Evolutionary conservation across 305 asterid genomes (phyloP).

Genomic region (Fraxinus floribunda): DNA sequence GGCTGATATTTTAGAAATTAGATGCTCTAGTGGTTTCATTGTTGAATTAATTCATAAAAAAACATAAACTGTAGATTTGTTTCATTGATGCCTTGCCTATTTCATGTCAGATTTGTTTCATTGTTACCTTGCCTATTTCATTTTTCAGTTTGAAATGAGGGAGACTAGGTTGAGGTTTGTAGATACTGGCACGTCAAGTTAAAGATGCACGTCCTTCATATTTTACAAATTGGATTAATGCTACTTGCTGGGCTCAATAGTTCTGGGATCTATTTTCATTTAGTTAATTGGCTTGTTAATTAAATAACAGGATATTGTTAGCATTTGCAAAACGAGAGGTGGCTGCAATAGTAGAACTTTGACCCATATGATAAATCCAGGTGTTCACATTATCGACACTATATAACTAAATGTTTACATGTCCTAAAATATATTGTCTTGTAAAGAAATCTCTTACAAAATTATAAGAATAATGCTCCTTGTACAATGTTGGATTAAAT

Average conservation of each 20-base stretch:
- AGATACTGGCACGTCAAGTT: conserved; percentile 72
- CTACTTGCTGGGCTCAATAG: conserved; percentile 11
- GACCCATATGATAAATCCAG: conserved; percentile 35
- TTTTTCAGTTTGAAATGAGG: conserved; percentile 53
- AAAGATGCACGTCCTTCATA: conserved; percentile 59
- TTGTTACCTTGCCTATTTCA: conserved; percentile 9
- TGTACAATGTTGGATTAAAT: too few species aligned
- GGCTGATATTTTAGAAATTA: neutral
- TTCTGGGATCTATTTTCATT: conserved; percentile 14
- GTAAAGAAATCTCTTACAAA: too few species aligned
- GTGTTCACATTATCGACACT: too few species aligned
- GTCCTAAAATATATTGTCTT: too few species aligned
- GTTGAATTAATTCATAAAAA: neutral
- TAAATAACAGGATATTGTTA: conserved; percentile 60
- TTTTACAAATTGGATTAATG: conserved; percentile 18
- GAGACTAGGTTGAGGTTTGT: conserved; percentile 79
- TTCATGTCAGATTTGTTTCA: neutral
- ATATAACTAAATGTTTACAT: too few species aligned
- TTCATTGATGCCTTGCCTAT: conserved; percentile 8
- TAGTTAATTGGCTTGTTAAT: conserved; percentile 27
- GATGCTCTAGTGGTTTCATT: conserved; percentile 1
- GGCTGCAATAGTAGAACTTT: conserved; percentile 63
- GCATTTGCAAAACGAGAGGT: conserved; percentile 88
- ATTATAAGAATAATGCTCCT: too few species aligned
- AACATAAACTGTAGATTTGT: neutral